These are phyloP conservation scores for Rhynchosporium agropyri DNA, from an alignment of 2,329 filamentous ascomycete genomes.

Conservation along the genomic window DNA sequence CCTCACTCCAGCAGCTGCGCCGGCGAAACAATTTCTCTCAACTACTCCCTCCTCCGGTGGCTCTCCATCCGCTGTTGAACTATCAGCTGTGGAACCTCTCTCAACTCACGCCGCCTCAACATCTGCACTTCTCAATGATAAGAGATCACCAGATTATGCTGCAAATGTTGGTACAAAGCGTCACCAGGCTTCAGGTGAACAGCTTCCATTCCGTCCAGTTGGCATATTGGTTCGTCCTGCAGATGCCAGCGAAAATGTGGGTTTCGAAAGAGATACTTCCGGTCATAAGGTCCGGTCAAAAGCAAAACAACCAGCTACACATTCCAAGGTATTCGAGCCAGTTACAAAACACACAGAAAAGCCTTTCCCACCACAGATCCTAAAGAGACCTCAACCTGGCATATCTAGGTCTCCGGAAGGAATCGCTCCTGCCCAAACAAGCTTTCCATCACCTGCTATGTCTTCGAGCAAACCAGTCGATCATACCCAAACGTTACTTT, in stretches of 20 bases:
- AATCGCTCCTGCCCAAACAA: constrained; percentile 8
- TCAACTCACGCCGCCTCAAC: constrained; percentile 31
- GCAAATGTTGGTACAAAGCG: constrained; percentile 27
- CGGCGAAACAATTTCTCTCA: constrained; percentile 25
- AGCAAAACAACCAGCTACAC: constrained; percentile 20
- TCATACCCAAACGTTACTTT: constrained; percentile 50
- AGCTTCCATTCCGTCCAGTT: constrained; percentile 37
- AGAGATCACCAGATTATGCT: constrained; percentile 29
- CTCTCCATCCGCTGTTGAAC: constrained; percentile 40
- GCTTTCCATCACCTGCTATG: constrained; percentile 25
- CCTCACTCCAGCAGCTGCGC: constrained; percentile 25
- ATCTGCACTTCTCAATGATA: constrained; percentile 30
- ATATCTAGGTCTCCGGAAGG: constrained; percentile 37
- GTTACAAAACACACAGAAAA: constrained; percentile 40
- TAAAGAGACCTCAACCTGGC: constrained; percentile 51
- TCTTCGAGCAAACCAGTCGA: constrained; percentile 47
- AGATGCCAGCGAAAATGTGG: constrained; percentile 28
- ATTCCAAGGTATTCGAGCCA: constrained; percentile 3
- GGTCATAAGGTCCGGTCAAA: constrained; percentile 16
- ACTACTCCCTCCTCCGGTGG: constrained; percentile 34
- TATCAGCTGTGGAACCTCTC: constrained; percentile 40
- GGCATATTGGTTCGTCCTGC: constrained; percentile 38
- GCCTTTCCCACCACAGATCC: constrained; percentile 55
- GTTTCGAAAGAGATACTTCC: constrained; percentile 10
- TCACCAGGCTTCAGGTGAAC: constrained; percentile 35